Evolutionary conservation across 1,284 basidiomycete species (phyloP).

Genomic region (Fomitopsis betulina): DNA sequence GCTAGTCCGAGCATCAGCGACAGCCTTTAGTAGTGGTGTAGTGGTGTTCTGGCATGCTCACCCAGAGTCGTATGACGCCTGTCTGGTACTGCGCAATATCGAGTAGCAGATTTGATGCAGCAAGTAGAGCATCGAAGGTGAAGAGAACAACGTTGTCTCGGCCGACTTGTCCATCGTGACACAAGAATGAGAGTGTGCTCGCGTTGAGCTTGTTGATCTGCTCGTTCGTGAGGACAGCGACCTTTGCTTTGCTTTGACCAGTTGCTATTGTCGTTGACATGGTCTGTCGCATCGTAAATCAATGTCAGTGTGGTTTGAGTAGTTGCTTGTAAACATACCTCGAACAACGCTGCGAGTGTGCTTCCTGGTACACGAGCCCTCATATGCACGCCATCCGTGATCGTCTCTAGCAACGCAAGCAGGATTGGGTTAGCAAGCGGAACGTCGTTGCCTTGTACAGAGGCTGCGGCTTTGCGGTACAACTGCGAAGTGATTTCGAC

Average conservation of each 20-base stretch:
- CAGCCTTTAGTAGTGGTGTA: slow-evolving; percentile 36
- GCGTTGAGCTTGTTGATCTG: slow-evolving; percentile 38
- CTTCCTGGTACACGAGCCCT: slow-evolving; percentile 47
- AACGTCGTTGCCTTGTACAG: slow-evolving; percentile 19
- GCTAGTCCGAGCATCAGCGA: not conserved
- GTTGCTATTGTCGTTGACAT: slow-evolving; percentile 11
- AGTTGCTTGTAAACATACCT: slow-evolving; percentile 31
- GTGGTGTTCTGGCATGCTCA: slow-evolving; percentile 25
- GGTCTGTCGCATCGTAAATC: slow-evolving; percentile 13
- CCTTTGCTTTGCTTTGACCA: slow-evolving; percentile 7
- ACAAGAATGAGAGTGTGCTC: slow-evolving; percentile 48
- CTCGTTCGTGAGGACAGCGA: slow-evolving; percentile 16
- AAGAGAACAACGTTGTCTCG: slow-evolving; percentile 34
- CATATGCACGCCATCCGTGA: slow-evolving; percentile 47
- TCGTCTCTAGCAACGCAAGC: slow-evolving; percentile 48
- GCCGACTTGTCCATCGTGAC: slow-evolving; percentile 41
- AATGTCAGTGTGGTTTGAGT: slow-evolving; percentile 13
- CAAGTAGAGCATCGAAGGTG: slow-evolving; percentile 48
- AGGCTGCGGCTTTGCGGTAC: slow-evolving; percentile 25
- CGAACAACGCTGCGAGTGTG: slow-evolving; percentile 46
- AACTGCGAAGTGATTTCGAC: slow-evolving; percentile 45
- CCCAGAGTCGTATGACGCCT: slow-evolving; percentile 16
- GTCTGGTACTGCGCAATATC: slow-evolving; percentile 34
- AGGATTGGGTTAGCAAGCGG: slow-evolving; percentile 36
- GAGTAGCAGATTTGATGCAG: slow-evolving; percentile 49